Evolutionary conservation across 2,329 filamentous ascomycete species (phyloP), one percentile per base, ranked within the genome.

Genomic region (Xylariaceae sp.): DNA sequence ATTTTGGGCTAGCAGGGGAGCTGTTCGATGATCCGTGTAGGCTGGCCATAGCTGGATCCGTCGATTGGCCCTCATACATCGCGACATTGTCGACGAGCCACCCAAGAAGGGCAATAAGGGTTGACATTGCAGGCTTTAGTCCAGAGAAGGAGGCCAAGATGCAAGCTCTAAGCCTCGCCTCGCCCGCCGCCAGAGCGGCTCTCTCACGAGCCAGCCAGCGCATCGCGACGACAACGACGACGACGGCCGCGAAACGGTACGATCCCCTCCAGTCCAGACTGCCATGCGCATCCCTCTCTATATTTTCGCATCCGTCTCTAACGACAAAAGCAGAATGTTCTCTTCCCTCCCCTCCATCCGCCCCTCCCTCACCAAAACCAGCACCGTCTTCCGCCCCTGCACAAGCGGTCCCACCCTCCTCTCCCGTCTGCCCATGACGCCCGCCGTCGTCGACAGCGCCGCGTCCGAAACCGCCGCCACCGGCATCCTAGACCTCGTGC

Each of bases 301-400:
- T 44, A 30, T 10, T 39, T 2, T 1, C 5, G 17, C 17, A 18
- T 18, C 4, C 15, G 11, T 2, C 18, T 13, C 35, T 42, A 8
- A 45, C 7, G 49, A 48, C 60, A 81, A 78, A 64, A 73, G 17
- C 74, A 55, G 23, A 30, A 30, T 30, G 23, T 80, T 81, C 67
- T 75, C 77, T 54, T 79, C 79, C 52, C 76, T 84, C 64, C 77
- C 80, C 1, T 73, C 73, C 57, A 76, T 82, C 47, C 81, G 82
- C 9, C 81, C 81, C 4, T 77, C 77, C 6, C 69, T 79, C 60
- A 66, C 72, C 58, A 59, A 67, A 39, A 66, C 69, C 47, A 61
- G 57, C 62, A 54, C 62, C 51, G 59, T 69, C 58, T 72, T 72
- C 68, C 70, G 70, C 11, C 59, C 69, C 10, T 54, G 64, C 17